A percentile compares a stretch with the other conserved stretches of the same genome.
Conservation (phyloP, 805 yeast genomes). For the Lachancea lanzarotensis region DNA sequence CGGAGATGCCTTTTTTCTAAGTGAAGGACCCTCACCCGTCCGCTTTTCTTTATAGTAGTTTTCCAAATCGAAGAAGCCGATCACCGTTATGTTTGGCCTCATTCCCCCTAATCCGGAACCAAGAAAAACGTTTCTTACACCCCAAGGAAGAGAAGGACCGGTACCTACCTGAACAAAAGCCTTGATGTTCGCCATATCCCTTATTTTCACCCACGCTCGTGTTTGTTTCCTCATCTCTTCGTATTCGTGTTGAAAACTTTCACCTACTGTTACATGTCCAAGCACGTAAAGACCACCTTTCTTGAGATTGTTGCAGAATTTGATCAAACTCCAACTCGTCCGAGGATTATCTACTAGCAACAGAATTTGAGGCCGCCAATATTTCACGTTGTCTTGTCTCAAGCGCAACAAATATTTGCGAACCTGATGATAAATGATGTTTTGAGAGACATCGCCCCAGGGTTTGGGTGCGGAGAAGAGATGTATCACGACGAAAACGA, state of each 20-base stretch:
- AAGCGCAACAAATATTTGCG: constrained; percentile 74
- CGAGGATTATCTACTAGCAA: constrained; percentile 87
- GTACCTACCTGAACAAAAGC: constrained; percentile 92
- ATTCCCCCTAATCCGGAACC: constrained; percentile 98
- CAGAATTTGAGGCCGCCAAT: constrained; percentile 96
- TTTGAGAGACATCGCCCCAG: constrained; percentile 98
- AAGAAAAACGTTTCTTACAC: constrained; percentile 81
- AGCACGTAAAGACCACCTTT: constrained; percentile 90
- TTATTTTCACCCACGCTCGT: constrained; percentile 73
- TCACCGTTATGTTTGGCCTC: constrained; percentile 91
- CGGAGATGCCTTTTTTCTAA: background rate
- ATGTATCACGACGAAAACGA: constrained; percentile 74
- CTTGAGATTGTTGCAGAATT: constrained; percentile 88
- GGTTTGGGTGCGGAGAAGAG: constrained; percentile 90
- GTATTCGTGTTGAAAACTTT: constrained; percentile 55
- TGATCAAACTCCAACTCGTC: constrained; percentile 84
- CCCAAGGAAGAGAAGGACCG: constrained; percentile 89
- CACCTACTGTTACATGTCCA: constrained; percentile 74
- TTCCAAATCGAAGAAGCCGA: constrained; percentile 76
- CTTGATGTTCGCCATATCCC: constrained; percentile 73
- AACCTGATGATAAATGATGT: constrained; percentile 92
- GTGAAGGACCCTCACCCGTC: background rate
- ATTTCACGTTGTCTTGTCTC: constrained; percentile 88
- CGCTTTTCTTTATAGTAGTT: constrained; percentile 18
- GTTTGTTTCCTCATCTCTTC: constrained; percentile 67